Evolutionary conservation across 257 asterid species (phyloP).

Genomic region (Sherardia arvensis): DNA sequence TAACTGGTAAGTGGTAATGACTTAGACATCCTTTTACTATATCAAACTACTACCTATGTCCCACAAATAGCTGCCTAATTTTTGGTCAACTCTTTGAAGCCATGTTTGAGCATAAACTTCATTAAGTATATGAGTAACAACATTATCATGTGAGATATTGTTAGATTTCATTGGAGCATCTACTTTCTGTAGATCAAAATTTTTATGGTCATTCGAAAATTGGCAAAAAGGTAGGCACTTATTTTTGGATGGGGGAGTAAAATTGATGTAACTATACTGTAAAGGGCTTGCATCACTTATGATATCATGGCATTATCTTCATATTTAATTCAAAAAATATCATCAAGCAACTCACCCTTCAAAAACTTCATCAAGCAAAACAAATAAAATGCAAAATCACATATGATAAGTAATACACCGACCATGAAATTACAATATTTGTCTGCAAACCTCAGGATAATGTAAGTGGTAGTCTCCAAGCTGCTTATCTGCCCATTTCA

Average conservation of each 20-base stretch:
- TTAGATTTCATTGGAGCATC: too few species aligned
- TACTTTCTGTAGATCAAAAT: too few species aligned
- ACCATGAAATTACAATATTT: not conserved
- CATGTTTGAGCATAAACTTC: too few species aligned
- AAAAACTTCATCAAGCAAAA: not conserved
- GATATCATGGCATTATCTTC: not conserved
- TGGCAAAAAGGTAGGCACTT: too few species aligned
- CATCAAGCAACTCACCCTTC: not conserved
- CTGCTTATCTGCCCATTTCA: slow-evolving; percentile 87
- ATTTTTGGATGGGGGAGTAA: too few species aligned
- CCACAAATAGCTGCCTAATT: too few species aligned
- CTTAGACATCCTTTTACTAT: not conserved
- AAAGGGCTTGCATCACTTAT: not conserved
- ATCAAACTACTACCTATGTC: too few species aligned
- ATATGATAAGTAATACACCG: not conserved
- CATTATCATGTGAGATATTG: too few species aligned
- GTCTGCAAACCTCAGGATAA: slow-evolving; percentile 61
- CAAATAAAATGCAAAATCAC: not conserved
- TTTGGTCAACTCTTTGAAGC: too few species aligned
- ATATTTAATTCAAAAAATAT: not conserved
- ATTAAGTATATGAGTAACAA: too few species aligned
- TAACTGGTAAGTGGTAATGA: not conserved
- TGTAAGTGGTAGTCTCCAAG: slow-evolving; percentile 78
- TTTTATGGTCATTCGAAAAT: too few species aligned
- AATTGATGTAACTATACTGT: not conserved